A percentile compares a stretch with the other conserved stretches of the same genome.
phyloP scores from a whole-genome alignment of 108 stramenopile genomes.

The Cylindrotheca closterium region DNA sequence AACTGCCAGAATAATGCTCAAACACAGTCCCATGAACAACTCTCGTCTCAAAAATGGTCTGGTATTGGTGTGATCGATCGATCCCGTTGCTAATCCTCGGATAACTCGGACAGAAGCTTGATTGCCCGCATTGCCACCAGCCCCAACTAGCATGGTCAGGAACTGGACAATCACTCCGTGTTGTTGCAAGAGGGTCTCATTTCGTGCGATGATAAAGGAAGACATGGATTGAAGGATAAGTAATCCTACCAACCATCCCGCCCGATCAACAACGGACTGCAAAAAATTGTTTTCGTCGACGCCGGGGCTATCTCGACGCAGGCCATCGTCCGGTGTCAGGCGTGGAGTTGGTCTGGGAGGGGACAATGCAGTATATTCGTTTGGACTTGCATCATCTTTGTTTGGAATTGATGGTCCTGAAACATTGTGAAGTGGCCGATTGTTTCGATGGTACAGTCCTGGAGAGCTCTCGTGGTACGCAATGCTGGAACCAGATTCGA shows the following conservation, averaged over 20 bases:
- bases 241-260: conserved; percentile 87
- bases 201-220: conserved; percentile 82
- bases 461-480: conserved; percentile 15
- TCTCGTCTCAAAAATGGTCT: conserved; percentile 50
- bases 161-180: conserved; percentile 89
- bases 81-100: conserved; percentile 77
- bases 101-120: conserved; percentile 90
- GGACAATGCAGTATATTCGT: background rate
- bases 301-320: background rate
- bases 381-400: background rate
- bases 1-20: conserved; percentile 62
- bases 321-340: background rate
- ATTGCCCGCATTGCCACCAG: conserved; percentile 91
- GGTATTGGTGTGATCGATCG: conserved; percentile 43
- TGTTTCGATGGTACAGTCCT: conserved; percentile 40
- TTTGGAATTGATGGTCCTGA: too few relatives aligned
- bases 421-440: background rate
- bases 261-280: conserved; percentile 63
- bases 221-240: conserved; percentile 81
- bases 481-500: conserved; percentile 21
- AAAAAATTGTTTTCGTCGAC: conserved; percentile 30
- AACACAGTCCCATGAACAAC: conserved; percentile 55
- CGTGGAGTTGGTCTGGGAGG: background rate
- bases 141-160: conserved; percentile 92
- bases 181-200: conserved; percentile 74